Base-by-base conservation (phyloP, 2,329 filamentous ascomycete species). In the Aspergillus sp. region DNA sequence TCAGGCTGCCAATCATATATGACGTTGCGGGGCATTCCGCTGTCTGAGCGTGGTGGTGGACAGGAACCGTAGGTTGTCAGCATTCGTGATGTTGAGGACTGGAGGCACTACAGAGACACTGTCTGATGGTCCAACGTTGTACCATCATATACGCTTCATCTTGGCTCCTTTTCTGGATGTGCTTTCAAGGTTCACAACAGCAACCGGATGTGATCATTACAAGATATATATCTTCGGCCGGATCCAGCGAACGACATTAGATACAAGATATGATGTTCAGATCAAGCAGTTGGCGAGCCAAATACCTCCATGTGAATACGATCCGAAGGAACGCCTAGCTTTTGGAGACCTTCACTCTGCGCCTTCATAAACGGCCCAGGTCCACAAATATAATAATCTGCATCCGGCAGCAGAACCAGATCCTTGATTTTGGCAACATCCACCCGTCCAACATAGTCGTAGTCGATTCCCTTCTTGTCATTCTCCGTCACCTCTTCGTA, bases 371-470 rank as follows among this genome's bases (percentile, higher is more conserved):
- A 93, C 11, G 75, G 73, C 61, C 83, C 81, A 0, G 91, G 90
- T 0, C 91, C 91, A 71, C 91, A 93, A 57, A 91, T 79, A 68
- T 85, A 93, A 73, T 92, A 93, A 69, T 87, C 80, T 0, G 90
- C 79, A 22, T 80, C 77, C 0, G 88, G 72, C 63, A 83, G 84
- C 17, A 93, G 76, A 48, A 84, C 79, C 0, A 76, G 68, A 7
- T 84, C 73, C 64, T 85, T 81, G 38, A 91, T 71, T 55, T 79
- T 81, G 23, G 78, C 76, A 22, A 93, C 73, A 61, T 87, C 81
- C 15, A 91, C 77, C 13, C 86, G 80, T 3, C 88, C 86, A 7
- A 78, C 75, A 66, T 86, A 81, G 61, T 89, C 77, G 72, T 88
- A 91, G 64, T 90, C 82, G 2, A 81, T 72, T 2, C 86, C 87